phyloP scores from a whole-genome alignment of 257 asterid genomes.

The Primulina huaijiensis region DNA sequence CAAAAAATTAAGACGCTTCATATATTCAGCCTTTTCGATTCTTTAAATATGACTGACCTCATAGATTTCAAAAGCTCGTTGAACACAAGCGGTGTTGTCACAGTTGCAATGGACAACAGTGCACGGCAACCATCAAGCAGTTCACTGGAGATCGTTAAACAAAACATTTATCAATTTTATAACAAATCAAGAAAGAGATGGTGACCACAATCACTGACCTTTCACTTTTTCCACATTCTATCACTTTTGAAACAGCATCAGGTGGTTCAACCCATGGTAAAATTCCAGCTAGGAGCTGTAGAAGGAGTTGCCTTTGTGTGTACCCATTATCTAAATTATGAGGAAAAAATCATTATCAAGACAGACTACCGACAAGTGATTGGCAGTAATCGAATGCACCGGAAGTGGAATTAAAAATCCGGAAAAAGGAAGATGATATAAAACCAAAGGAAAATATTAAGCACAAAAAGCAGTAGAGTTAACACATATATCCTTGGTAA shows the following conservation, averaged over 20 bases:
- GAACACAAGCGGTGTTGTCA: conserved; percentile 67
- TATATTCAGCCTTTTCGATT: conserved; percentile 10
- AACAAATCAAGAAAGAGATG: conserved; percentile 18
- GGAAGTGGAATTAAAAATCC: not conserved
- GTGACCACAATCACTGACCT: conserved; percentile 43
- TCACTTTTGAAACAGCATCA: conserved; percentile 63
- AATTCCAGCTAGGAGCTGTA: conserved; percentile 75
- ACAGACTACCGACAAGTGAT: conserved; percentile 17
- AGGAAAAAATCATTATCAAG: conserved; percentile 21
- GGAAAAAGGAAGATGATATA: conserved; percentile 3
- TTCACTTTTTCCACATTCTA: conserved; percentile 84
- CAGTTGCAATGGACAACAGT: conserved; percentile 75
- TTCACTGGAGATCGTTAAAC: conserved; percentile 55
- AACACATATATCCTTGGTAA: conserved; percentile 8
- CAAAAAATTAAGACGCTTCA: conserved; percentile 18
- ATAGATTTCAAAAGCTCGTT: conserved; percentile 75
- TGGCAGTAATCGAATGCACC: conserved; percentile 13
- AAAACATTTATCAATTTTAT: conserved; percentile 30
- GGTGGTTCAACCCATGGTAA: conserved; percentile 93
- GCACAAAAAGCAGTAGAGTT: not conserved
- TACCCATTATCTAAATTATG: conserved; percentile 60
- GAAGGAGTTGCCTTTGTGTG: conserved; percentile 74
- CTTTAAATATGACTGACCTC: conserved; percentile 45
- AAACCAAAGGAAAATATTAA: conserved; percentile 4
- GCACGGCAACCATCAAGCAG: conserved; percentile 97